phyloP scores from a whole-genome alignment of 805 yeast species.

The Wickerhamomyces subpelliculosus region DNA sequence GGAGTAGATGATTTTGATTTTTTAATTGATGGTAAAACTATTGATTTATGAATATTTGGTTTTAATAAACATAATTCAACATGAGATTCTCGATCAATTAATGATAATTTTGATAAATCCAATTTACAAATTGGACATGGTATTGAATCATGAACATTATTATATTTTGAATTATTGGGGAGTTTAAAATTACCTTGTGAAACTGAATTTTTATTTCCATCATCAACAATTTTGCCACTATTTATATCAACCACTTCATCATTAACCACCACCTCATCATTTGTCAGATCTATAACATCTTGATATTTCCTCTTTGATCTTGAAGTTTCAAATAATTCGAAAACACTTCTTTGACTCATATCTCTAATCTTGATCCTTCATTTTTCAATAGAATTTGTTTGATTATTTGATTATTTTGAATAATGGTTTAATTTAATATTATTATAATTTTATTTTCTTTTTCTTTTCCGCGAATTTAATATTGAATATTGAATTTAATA shows the following conservation, averaged over 20 bases:
- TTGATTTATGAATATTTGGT: constrained; percentile 20
- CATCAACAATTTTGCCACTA: neutral
- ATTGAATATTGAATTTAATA: too few relatives aligned
- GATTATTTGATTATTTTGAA: too few relatives aligned
- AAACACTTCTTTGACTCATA: too few relatives aligned
- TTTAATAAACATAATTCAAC: constrained; percentile 44
- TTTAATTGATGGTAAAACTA: constrained; percentile 23
- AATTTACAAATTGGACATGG: constrained; percentile 48
- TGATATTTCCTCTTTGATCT: neutral
- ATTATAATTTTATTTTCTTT: too few relatives aligned
- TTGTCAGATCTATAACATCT: too few relatives aligned
- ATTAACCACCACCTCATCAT: too few relatives aligned
- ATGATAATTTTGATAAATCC: constrained; percentile 29
- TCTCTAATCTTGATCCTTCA: too few relatives aligned
- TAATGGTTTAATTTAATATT: too few relatives aligned
- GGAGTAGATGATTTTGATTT: constrained; percentile 18
- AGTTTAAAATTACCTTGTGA: neutral
- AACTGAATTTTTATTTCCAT: neutral
- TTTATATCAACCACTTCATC: neutral
- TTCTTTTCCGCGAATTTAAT: too few relatives aligned
- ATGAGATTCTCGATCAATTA: constrained; percentile 43
- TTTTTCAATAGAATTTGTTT: too few relatives aligned
- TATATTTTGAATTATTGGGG: too few relatives aligned
- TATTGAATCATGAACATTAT: neutral
- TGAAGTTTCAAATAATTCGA: too few relatives aligned